Evolutionary conservation across 75 land plant genomes (phyloP).

Genomic region (Cryptomeria japonica): DNA sequence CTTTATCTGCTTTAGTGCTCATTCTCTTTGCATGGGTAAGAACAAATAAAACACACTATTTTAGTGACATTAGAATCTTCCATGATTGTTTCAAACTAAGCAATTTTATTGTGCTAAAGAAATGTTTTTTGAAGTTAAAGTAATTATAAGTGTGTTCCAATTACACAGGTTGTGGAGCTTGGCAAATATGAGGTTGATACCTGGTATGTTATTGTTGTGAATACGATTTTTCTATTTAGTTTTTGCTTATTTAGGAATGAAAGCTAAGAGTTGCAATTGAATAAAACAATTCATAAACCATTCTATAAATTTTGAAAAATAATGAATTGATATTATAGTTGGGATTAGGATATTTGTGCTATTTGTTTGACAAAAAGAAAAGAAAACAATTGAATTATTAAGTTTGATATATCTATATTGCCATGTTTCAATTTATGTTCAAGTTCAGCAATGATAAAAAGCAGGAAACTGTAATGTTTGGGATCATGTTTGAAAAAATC

Average conservation of each 20-base stretch:
- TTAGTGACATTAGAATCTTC: background rate
- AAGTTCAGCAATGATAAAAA: background rate
- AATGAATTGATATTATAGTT: background rate
- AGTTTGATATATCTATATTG: background rate
- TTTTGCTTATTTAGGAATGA: background rate
- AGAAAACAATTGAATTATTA: no score
- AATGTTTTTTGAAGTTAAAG: background rate
- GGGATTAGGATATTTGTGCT: background rate
- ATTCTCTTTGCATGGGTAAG: background rate
- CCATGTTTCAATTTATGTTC: background rate
- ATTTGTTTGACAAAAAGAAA: no score
- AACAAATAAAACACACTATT: background rate
- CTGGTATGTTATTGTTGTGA: constrained; percentile 29
- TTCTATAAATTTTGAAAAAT: background rate
- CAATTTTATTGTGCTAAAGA: background rate
- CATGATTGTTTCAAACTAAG: background rate
- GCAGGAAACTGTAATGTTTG: background rate
- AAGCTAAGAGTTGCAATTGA: background rate
- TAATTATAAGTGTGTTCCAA: background rate
- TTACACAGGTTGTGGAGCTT: constrained; percentile 45
- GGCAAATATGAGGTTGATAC: constrained; percentile 58
- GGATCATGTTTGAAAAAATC: background rate
- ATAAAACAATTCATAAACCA: background rate
- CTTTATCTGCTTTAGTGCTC: background rate
- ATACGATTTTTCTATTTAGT: background rate